Evolutionary conservation across 306 rosid genomes (phyloP).

Genomic region (Quercus dentata): DNA sequence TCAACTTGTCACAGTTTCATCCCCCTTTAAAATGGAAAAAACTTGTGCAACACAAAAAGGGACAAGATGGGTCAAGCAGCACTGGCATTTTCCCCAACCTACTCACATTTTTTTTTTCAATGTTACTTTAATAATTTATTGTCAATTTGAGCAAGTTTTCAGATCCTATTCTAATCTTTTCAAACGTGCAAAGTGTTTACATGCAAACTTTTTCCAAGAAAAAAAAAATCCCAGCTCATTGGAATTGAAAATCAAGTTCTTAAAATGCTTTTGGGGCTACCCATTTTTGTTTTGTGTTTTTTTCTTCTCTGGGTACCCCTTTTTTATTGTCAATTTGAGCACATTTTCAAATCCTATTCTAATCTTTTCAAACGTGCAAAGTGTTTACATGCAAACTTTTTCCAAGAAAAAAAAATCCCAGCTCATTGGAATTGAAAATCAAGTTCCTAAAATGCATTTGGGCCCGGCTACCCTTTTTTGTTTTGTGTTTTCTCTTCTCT

Average conservation of each 20-base stretch:
- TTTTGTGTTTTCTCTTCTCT: too few relatives aligned
- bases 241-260: neutral
- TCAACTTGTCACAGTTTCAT: too few relatives aligned
- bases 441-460: neutral
- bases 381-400: neutral
- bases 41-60: too few relatives aligned
- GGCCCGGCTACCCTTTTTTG: too few relatives aligned
- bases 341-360: neutral
- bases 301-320: neutral
- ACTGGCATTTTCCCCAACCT: too few relatives aligned
- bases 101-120: too few relatives aligned
- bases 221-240: neutral
- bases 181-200: neutral
- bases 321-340: neutral
- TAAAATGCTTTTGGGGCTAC: neutral
- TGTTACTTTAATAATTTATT: too few relatives aligned
- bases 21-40: too few relatives aligned
- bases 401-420: neutral
- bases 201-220: neutral
- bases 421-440: neutral
- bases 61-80: too few relatives aligned
- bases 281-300: neutral
- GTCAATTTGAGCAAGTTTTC: too few relatives aligned
- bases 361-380: neutral
- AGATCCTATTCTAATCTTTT: neutral